Base-by-base conservation (phyloP, 805 yeast genomes). In the Zygosaccharomyces bisporus region DNA sequence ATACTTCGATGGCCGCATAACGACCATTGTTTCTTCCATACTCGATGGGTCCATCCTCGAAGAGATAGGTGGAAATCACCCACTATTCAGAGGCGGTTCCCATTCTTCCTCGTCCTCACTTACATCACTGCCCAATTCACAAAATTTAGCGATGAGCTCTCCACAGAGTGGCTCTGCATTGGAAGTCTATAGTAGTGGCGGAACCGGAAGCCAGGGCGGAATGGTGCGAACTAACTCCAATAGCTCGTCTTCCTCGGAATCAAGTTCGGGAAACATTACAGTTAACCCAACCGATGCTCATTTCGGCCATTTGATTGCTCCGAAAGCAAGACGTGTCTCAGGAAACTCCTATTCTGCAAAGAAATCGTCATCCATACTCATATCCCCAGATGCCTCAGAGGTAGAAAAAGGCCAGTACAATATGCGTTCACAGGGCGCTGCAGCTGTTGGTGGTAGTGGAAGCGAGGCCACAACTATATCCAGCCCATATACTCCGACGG, bases 11-110 rank as follows among this genome's bases (percentile, higher is more conserved):
- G 63, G 54, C 16, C 53, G 53, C 24, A 56, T 60, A 6, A 45
- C 63, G 6, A 52, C 50, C 12, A 48, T 55, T 17, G 55, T 63
- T 2, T 52, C 58, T 6, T 54, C 60, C 1, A 55, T 65, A 31
- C 27, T 64, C 6, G 56, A 55, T 44, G 58, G 59, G n/a, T 45
- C 57, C 8, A 43, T 58, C 21, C 35, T 51, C 3, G 51, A 55
- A 37, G 52, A 51, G 17, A 45, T 51, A 24, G n/a, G 21, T 3
- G 55, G 55, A 9, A 41, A 44, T n/a, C 51, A 38, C 25, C 50
- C 50, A n/a, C 16, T 49, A n/a, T 42, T 50, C 6, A 42, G 37
- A 24, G 21, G 42, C 32, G 32, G 39, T 9, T 24, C 52, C 3
- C 48, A 49, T 4, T 45, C 51, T 6, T 41, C 57, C 2, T 30